Base-by-base conservation (phyloP, 2,329 filamentous ascomycete species). In the Aspergillus ochraceus region DNA sequence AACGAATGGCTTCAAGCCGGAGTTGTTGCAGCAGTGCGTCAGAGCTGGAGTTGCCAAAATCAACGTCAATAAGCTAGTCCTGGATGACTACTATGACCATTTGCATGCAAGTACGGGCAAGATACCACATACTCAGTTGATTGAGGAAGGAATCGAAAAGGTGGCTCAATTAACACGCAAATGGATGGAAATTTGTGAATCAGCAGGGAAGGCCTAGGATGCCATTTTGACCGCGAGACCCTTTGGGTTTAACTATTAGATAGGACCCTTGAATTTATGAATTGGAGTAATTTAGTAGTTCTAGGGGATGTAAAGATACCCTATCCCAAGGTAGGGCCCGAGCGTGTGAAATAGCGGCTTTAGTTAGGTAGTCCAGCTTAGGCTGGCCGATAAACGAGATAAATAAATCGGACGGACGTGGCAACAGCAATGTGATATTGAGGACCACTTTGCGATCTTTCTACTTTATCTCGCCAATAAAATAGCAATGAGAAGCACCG, bases 61-160 rank as follows among this genome's bases (percentile, higher is more conserved):
- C 56, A 85, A 86, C 66, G 79, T 85, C 30, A 86, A 85, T 65
- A 83, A 84, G 20, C 53, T 67, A 66, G 77, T 83, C 3, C 75
- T 86, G 59, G 81, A 81, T 70, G 60, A 61, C 1, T 67, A 60
- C 62, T 66, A 77, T 64, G 70, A 79, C 64, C 78, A 82, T 72
- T 68, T 78, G 57, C 66, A 72, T 36, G 65, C 79, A 60, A 78
- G 78, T 3, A 79, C 77, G 4, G 77, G 77, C 52, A 76, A 78
- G 29, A 14, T 36, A 14, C 79, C 81, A 0, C 66, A 83, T 59
- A 85, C 82, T 19, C 74, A 77, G 10, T 63, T 83, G 59, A 79
- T 84, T 64, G 82, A 83, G 66, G 75, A 80, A 66, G 80, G 77
- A 14, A 84, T 81, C 14, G 66, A 75, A 53, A 71, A 74, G 29